Base-by-base conservation (phyloP, 352 stramenopile genomes). In the Chrysophaeum taylorii region DNA sequence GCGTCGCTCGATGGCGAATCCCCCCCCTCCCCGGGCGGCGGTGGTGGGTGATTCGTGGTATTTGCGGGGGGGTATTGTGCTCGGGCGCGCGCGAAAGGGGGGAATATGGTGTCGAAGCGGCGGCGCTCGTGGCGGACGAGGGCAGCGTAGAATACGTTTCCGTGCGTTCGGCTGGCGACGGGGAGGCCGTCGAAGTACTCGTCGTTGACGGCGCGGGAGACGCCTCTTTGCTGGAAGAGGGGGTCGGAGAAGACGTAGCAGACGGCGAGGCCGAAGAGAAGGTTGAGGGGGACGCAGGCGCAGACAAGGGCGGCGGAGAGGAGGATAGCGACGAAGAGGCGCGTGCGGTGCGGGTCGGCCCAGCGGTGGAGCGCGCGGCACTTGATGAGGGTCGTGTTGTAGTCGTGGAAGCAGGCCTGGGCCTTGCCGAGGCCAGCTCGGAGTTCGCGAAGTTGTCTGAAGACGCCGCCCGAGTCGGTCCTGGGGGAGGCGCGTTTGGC, bases 341-440 rank as follows among this genome's bases (percentile, higher is more conserved):
- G 5, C 25, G 50, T 62, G 7, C 7, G 5, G n/a, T 18, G 4
- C 25, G 23, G n/a, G 50, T 62, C 50, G 4, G 50, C 23, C 50
- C 50, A 62, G 50, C 50, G 50, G 50, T 62, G 50, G n/a, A 62
- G 50, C 25, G 50, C 50, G 50, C 50, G 50, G 50, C 7, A 62
- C 7, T n/a, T 25, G 50, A 62, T 25, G 25, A 62, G 23, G 25
- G 35, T 37, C 4, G 50, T 62, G 50, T 62, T 62, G 50, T 62
- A 37, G 27, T 7, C 2, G 50, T 62, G 50, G n/a, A 62, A 36
- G 2, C 23, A 25, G 1, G 50, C 27, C 50, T 62, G 50, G 7
- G 50, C 9, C 25, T 62, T 38, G 50, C 2, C 50, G n/a, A 62
- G 50, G n/a, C 50, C 50, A 25, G 7, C 15, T 2, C 50, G 50